Evolutionary conservation across 176 grass and related monocot species (phyloP), one percentile per base, ranked within the genome.

Genomic region (Bolboschoenus planiculmis): DNA sequence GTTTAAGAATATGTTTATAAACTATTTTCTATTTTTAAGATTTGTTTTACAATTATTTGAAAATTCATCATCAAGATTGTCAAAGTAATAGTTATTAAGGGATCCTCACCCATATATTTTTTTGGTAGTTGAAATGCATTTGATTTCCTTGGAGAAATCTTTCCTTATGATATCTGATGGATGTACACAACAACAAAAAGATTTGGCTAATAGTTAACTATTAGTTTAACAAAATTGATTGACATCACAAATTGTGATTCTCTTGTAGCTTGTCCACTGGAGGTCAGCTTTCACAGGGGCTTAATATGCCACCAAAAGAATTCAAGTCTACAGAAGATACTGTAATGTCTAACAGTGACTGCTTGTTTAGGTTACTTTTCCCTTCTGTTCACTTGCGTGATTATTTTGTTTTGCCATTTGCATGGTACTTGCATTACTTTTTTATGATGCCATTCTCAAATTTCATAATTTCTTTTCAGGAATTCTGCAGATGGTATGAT

Each of bases 181-280:
- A 42, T n/a, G 3, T 70, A 36, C 15, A 7, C 5, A n/a, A 74
- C 1, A 26, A 4, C 0, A 31, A 51, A 36, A 27, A 30, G 3
- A 76, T 51, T 51, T 31, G 13, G 26, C 26, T 51, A 30, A 20
- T 16, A 74, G 13, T 30, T 48, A 48, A 5, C 15, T 76, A 7
- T 18, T 48, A 53, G 0, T 33, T 42, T 42, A 23, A 70, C 35
- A 51, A 31, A 51, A 31, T 18, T 30, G 6, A 51, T 76, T 76
- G 24, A 8, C 51, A 50, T 76, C 16, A 67, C 5, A 43, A 23
- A 26, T 5, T 43, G 66, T 71, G 20, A 71, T 23, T 71, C 34
- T 71, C 18, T 71, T 72, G 36, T 72, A 67, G 61, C 61, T 65
- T 72, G 39, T 44, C 8, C 67, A 72, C 37, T 43, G 67, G 67